Conservation (phyloP, 2,329 filamentous ascomycete species). For the Gnomoniopsis sp. region DNA sequence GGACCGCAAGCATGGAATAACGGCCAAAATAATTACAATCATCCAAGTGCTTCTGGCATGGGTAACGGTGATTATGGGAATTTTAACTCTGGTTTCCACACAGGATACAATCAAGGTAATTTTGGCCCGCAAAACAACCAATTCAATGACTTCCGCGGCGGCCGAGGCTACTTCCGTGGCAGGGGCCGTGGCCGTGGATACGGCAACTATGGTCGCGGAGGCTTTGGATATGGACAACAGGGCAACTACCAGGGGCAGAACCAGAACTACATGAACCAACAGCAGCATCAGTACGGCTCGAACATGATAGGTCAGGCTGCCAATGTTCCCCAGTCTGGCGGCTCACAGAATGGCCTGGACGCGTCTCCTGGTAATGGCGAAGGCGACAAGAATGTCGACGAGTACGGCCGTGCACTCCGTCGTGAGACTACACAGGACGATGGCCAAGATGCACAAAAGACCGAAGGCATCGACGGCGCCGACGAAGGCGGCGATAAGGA, state of each 20-base stretch:
- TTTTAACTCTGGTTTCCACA: slow-evolving; percentile 73
- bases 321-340: slow-evolving; percentile 1
- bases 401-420: slow-evolving; percentile 28
- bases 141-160: slow-evolving; percentile 73
- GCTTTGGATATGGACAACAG: slow-evolving; percentile 40
- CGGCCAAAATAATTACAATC: slow-evolving; percentile 86
- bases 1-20: slow-evolving; percentile 79
- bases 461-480: slow-evolving; percentile 15
- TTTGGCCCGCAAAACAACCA: slow-evolving; percentile 67
- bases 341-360: not conserved
- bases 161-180: slow-evolving; percentile 64
- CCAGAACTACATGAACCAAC: slow-evolving; percentile 24
- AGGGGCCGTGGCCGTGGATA: slow-evolving; percentile 50
- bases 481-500: slow-evolving; percentile 11
- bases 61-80: slow-evolving; percentile 76
- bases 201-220: slow-evolving; percentile 46
- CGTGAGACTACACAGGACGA: slow-evolving; percentile 15
- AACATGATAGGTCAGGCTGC: slow-evolving; percentile 17
- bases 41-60: slow-evolving; percentile 79
- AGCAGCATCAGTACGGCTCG: slow-evolving; percentile 19
- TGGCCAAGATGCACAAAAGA: not conserved
- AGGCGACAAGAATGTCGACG: slow-evolving; percentile 24
- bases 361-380: slow-evolving; percentile 15
- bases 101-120: slow-evolving; percentile 81
- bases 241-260: slow-evolving; percentile 27